Conservation (phyloP, 345 rosid species). For the Brassica cretica region DNA sequence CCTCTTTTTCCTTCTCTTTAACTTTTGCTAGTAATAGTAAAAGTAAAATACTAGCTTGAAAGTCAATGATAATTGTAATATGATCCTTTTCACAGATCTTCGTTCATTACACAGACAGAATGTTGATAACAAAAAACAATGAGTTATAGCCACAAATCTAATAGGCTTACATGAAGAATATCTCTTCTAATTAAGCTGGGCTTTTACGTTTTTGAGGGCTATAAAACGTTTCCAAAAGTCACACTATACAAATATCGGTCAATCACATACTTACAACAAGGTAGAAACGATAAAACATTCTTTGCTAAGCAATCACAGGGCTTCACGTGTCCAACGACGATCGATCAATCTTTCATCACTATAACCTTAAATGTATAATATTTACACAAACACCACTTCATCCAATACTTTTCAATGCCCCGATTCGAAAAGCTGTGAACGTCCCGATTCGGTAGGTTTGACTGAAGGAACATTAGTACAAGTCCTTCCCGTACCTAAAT, state of each 20-base stretch:
- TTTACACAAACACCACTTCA: constrained; percentile 11
- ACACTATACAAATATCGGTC: not conserved
- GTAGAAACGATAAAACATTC: not conserved
- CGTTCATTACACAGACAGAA: not conserved
- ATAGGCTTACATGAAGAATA: not conserved
- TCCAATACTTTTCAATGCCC: constrained; percentile 14
- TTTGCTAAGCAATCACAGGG: constrained; percentile 3
- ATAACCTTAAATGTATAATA: constrained; percentile 10
- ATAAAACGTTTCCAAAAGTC: not conserved
- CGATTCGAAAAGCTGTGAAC: not conserved
- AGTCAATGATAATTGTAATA: too few relatives aligned
- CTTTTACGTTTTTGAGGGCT: not conserved
- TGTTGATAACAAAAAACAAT: not conserved
- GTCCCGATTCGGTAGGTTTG: constrained; percentile 10
- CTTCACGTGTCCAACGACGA: not conserved
- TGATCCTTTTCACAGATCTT: not conserved
- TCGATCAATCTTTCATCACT: not conserved
- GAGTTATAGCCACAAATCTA: not conserved
- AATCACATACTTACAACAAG: not conserved
- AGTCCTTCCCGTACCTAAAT: constrained; percentile 22
- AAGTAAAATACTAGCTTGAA: too few relatives aligned
- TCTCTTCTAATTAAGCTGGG: not conserved
- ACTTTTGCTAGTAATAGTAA: too few relatives aligned
- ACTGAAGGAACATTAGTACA: constrained; percentile 24
- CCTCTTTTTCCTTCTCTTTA: too few relatives aligned